phyloP scores from a whole-genome alignment of 2,329 filamentous ascomycete species.

The Botrytis pseudocinerea region DNA sequence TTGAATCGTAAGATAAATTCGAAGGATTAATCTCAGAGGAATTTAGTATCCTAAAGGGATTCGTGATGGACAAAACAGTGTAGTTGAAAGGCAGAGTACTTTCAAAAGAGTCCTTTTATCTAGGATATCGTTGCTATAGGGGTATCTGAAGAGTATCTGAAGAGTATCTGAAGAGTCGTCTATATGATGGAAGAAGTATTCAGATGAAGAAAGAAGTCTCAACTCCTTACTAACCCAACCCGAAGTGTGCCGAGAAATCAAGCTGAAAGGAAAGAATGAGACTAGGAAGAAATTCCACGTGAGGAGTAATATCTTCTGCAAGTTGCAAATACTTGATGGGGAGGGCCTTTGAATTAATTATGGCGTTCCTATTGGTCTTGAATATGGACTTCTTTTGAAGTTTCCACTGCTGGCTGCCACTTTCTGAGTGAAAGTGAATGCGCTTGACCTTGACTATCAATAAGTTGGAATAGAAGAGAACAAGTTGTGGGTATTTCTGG shows the following conservation, averaged over 20 bases:
- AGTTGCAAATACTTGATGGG: not conserved
- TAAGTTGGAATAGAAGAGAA: not conserved
- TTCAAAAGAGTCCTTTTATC: not conserved
- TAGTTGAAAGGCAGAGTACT: not conserved
- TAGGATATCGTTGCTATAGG: not conserved
- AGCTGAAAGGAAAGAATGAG: not conserved
- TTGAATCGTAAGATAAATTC: not conserved
- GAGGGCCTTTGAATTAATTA: not conserved
- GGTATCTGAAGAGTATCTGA: not conserved
- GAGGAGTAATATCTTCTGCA: not conserved
- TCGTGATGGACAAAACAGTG: not conserved
- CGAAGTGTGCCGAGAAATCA: not conserved
- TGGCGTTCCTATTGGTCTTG: not conserved
- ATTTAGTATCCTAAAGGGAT: not conserved
- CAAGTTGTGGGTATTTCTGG: not conserved
- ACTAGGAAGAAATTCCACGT: not conserved
- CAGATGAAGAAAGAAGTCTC: not conserved
- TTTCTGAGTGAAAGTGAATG: not conserved
- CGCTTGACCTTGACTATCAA: not conserved
- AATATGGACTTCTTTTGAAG: not conserved
- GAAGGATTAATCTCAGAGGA: not conserved
- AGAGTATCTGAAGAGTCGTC: not conserved
- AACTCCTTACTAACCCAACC: not conserved
- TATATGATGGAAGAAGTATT: not conserved
- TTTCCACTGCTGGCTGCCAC: not conserved